Conservation (phyloP, 148 eudicot genomes). For the Silene conica region DNA sequence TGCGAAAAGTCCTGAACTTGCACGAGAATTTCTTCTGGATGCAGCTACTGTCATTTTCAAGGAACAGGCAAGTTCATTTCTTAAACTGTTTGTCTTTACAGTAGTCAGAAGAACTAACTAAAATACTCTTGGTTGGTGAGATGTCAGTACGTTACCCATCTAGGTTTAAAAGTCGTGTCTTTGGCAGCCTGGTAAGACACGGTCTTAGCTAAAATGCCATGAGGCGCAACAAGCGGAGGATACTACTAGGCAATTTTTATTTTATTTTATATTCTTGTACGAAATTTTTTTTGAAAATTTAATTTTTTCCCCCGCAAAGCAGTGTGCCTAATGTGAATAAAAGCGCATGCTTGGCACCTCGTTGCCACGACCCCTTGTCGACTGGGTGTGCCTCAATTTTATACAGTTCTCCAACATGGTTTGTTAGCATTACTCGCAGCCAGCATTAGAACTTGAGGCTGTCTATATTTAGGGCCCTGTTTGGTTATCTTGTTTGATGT, state of each 20-base stretch:
- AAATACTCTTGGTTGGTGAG: background rate
- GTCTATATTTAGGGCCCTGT: background rate
- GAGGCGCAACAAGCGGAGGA: background rate
- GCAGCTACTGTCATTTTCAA: constrained; percentile 98
- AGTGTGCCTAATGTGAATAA: background rate
- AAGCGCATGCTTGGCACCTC: background rate
- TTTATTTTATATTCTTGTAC: background rate
- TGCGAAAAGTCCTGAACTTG: constrained; percentile 99
- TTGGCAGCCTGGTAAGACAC: background rate
- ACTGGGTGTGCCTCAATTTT: too few species aligned
- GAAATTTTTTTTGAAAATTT: too few species aligned
- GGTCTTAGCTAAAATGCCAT: background rate
- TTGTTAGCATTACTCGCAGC: background rate
- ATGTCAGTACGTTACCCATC: background rate
- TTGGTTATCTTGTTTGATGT: background rate
- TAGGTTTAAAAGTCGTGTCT: background rate
- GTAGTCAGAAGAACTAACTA: background rate
- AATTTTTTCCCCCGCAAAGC: too few species aligned
- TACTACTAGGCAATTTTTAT: background rate
- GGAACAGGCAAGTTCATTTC: constrained; percentile 71
- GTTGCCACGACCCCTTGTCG: background rate
- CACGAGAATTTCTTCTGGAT: constrained; percentile 94
- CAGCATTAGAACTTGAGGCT: background rate
- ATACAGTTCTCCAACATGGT: background rate
- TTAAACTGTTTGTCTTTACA: background rate